Percentiles rank a stretch among this genome's conserved stretches.
phyloP scores from a whole-genome alignment of 2,329 filamentous ascomycete genomes.

The Boeremia exigua region DNA sequence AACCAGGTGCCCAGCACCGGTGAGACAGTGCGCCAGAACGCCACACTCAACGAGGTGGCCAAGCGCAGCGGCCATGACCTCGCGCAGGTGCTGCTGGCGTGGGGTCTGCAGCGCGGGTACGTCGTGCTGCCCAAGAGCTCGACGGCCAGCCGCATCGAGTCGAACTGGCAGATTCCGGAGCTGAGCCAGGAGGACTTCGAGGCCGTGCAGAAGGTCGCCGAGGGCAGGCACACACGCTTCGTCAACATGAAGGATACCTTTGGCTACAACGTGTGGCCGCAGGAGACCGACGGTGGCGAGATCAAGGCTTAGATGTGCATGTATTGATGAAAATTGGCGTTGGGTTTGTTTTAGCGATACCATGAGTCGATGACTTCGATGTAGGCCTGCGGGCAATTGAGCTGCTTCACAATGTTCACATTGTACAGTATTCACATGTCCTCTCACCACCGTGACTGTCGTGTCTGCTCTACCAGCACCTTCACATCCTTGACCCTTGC shows the following conservation, averaged over 20 bases:
- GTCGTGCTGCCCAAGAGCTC: slow-evolving; percentile 52
- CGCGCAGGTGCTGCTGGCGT: slow-evolving; percentile 82
- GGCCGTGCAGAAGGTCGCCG: slow-evolving; percentile 68
- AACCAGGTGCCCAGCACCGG: slow-evolving; percentile 73
- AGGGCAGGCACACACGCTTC: slow-evolving; percentile 71
- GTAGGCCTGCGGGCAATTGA: too few species aligned
- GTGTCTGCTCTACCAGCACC: too few species aligned
- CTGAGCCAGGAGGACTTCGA: slow-evolving; percentile 62
- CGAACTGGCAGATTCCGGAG: slow-evolving; percentile 69
- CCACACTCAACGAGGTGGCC: slow-evolving; percentile 68
- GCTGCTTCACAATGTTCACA: too few species aligned
- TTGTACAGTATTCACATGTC: too few species aligned
- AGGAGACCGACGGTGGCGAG: slow-evolving; percentile 44
- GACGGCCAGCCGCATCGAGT: slow-evolving; percentile 52
- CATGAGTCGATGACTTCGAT: slow-evolving; percentile 18
- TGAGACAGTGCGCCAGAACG: slow-evolving; percentile 72
- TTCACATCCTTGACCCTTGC: too few species aligned
- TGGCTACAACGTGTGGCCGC: slow-evolving; percentile 69
- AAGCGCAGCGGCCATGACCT: slow-evolving; percentile 76
- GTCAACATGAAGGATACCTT: slow-evolving; percentile 86
- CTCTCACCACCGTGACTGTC: too few species aligned
- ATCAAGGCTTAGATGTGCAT: slow-evolving; percentile 34
- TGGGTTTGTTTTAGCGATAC: slow-evolving; percentile 28
- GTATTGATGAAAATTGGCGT: too few species aligned
- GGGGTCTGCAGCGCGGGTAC: slow-evolving; percentile 77